These are phyloP conservation scores for Populus alba DNA, from an alignment of 345 rosid genomes.

Conservation along the genomic window DNA sequence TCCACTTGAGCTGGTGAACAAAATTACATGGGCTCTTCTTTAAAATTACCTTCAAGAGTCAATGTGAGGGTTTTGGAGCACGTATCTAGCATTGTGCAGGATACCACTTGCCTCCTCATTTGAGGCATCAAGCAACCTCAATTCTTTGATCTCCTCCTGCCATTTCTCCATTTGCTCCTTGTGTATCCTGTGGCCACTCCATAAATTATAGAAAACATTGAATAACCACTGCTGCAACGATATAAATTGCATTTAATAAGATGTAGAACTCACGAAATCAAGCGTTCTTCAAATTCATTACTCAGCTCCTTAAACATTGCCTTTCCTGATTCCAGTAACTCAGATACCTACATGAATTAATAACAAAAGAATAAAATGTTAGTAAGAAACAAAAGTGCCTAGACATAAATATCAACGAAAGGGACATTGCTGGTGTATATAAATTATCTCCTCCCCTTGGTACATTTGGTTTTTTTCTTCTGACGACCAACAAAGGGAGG, in stretches of 20 bases:
- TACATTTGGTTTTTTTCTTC: neutral
- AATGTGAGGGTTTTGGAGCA: conserved; percentile 56
- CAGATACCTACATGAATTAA: conserved; percentile 54
- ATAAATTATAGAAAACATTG: neutral
- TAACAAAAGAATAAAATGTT: neutral
- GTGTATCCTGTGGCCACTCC: conserved; percentile 49
- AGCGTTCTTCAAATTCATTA: conserved; percentile 67
- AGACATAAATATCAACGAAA: neutral
- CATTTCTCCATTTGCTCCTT: conserved; percentile 81
- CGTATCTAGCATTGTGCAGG: conserved; percentile 58
- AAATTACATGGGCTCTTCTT: neutral
- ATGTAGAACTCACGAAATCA: conserved; percentile 53
- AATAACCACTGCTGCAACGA: neutral
- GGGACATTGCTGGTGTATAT: neutral
- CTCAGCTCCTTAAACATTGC: conserved; percentile 74
- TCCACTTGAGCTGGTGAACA: neutral
- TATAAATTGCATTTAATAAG: neutral
- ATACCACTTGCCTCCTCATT: conserved; percentile 65
- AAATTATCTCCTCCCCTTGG: neutral
- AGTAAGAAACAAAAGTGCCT: neutral
- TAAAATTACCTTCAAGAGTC: conserved; percentile 48
- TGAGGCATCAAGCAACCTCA: conserved; percentile 65
- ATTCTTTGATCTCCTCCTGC: conserved; percentile 79
- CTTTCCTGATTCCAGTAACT: conserved; percentile 72
- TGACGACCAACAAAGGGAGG: too few species aligned